Conservation (phyloP, 1,284 basidiomycete species). For the Pseudozyma thailandica region DNA sequence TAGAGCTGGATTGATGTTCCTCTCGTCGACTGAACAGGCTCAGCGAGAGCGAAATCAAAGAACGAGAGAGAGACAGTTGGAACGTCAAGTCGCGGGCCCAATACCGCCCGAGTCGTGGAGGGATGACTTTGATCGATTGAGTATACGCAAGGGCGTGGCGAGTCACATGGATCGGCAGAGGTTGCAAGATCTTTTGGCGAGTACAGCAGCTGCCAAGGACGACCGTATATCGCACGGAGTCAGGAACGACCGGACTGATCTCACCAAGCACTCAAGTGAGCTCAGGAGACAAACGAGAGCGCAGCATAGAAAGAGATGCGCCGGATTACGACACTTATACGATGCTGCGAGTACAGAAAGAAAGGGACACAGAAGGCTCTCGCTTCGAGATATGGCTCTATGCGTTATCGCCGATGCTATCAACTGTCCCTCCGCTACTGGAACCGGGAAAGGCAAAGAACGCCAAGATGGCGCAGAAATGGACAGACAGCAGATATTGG, state of each 20-base stretch:
- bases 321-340: conserved; percentile 12
- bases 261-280: background rate
- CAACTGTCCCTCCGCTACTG: background rate
- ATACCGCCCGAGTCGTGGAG: conserved; percentile 49
- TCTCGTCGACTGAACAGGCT: conserved; percentile 26
- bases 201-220: background rate
- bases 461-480: background rate
- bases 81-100: conserved; percentile 45
- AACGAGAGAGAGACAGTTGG: conserved; percentile 19
- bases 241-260: too few species aligned
- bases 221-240: too few species aligned
- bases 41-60: conserved; percentile 29
- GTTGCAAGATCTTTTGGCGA: conserved; percentile 1
- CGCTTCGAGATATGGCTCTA: conserved; percentile 32
- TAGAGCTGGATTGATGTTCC: conserved; percentile 34
- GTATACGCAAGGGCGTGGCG: conserved; percentile 14
- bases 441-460: background rate
- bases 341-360: background rate
- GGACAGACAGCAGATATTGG: background rate
- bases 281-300: background rate
- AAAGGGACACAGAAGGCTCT: background rate
- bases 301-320: conserved; percentile 5
- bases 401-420: conserved; percentile 36
- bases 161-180: conserved; percentile 1
- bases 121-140: conserved; percentile 40